Conservation (phyloP, 768 basidiomycete genomes). For the Amanita thiersii region DNA sequence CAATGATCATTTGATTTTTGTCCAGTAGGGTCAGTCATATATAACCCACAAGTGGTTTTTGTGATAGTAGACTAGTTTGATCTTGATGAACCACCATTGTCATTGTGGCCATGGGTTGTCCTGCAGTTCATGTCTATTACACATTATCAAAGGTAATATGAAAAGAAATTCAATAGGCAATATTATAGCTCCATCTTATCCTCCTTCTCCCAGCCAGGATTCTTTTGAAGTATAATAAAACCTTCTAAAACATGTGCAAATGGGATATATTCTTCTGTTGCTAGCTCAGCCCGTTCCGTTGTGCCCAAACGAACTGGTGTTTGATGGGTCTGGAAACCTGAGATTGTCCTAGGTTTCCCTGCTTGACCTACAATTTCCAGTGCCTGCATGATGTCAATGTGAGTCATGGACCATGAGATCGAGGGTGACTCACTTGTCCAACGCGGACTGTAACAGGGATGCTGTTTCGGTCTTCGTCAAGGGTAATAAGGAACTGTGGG, state of each 20-base stretch:
- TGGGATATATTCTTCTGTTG: slow-evolving; percentile 94
- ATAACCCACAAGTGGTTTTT: too few species aligned
- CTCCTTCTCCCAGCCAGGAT: slow-evolving; percentile 83
- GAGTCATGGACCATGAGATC: slow-evolving; percentile 1
- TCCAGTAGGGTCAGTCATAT: too few species aligned
- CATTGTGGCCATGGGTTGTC: too few species aligned
- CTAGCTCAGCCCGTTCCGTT: slow-evolving; percentile 90
- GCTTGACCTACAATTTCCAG: slow-evolving; percentile 98
- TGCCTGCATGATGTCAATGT: slow-evolving; percentile 41
- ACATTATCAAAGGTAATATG: too few species aligned
- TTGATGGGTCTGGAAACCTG: slow-evolving; percentile 97
- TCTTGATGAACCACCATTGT: too few species aligned
- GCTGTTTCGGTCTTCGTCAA: slow-evolving; percentile 85
- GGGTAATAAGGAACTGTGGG: slow-evolving; percentile 95
- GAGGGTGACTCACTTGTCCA: slow-evolving; percentile 56
- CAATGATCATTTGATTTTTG: too few species aligned
- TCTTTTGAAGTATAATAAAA: slow-evolving; percentile 87
- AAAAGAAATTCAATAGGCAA: too few species aligned
- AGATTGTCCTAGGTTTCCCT: slow-evolving; percentile 93
- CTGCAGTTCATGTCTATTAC: too few species aligned
- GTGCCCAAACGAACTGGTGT: slow-evolving; percentile 94
- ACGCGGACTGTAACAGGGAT: slow-evolving; percentile 91
- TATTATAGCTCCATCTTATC: slow-evolving; percentile 72
- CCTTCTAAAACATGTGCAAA: slow-evolving; percentile 89
- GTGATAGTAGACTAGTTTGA: too few species aligned